phyloP scores from a whole-genome alignment of 192 early-diverging fungal species.

The Podila clonocystis region DNA sequence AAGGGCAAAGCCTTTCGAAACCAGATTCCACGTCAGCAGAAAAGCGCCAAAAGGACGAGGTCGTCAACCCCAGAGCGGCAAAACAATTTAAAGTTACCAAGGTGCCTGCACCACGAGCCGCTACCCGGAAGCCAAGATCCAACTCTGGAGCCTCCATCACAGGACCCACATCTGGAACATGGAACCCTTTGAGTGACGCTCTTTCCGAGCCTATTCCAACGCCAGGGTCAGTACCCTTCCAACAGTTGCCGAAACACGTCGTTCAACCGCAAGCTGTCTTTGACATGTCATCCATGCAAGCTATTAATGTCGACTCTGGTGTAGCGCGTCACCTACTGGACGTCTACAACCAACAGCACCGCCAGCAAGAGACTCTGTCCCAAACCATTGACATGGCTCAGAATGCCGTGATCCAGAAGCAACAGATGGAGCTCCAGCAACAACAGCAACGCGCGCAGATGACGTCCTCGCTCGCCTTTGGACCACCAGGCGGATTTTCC shows the following conservation, averaged over 20 bases:
- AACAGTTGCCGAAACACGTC: background rate
- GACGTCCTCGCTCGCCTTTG: constrained; percentile 31
- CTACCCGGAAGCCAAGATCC: background rate
- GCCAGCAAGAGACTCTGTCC: constrained; percentile 19
- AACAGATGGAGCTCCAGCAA: constrained; percentile 29
- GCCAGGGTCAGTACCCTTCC: no score
- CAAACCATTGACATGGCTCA: constrained; percentile 26
- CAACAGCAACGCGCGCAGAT: constrained; percentile 25
- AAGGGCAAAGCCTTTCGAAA: background rate
- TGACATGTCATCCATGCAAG: no score
- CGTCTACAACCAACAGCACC: constrained; percentile 34
- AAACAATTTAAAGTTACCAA: constrained; percentile 24
- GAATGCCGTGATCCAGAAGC: constrained; percentile 30
- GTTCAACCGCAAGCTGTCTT: no score
- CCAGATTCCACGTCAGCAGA: background rate
- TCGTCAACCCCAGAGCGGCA: constrained; percentile 7
- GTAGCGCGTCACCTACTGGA: constrained; percentile 25
- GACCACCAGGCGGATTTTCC: constrained; percentile 14
- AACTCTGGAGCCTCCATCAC: constrained; percentile 2
- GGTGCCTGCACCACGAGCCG: background rate
- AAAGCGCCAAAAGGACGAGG: constrained; percentile 26
- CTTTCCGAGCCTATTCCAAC: no score
- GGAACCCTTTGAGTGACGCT: no score
- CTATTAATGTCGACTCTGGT: constrained; percentile 6
- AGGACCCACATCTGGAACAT: background rate